A percentile compares a stretch with the other conserved stretches of the same genome.
Evolutionary conservation across 2,329 filamentous ascomycete genomes (phyloP).

Genomic region (Madurella mycetomatis): DNA sequence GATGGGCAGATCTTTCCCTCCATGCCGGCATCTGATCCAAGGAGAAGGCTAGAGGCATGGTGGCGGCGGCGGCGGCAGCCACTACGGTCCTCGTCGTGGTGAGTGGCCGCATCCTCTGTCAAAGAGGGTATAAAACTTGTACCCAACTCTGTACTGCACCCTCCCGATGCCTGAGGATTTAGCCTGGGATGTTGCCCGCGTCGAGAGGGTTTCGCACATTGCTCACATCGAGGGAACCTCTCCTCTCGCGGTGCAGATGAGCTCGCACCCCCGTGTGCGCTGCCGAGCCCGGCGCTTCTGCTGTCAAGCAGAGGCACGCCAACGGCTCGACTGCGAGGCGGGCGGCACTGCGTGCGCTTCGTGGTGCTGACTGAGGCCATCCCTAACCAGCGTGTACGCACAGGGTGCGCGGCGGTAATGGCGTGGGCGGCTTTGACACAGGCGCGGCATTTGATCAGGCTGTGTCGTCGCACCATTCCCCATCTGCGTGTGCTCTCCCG

Average conservation of each 20-base stretch:
- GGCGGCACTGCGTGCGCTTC: conserved; percentile 12
- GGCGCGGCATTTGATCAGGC: conserved; percentile 24
- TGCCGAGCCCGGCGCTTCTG: conserved; percentile 4
- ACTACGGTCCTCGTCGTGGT: conserved; percentile 7
- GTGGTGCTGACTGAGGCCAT: not conserved
- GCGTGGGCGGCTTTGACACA: conserved; percentile 9
- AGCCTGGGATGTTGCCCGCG: conserved; percentile 17
- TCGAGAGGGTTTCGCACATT: conserved; percentile 13
- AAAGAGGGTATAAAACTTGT: conserved; percentile 10
- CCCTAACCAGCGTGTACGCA: not conserved
- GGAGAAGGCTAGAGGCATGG: conserved; percentile 5
- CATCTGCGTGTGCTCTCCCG: conserved; percentile 14
- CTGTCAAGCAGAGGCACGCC: conserved; percentile 12
- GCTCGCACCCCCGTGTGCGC: conserved; percentile 1
- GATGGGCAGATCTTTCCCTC: conserved; percentile 27
- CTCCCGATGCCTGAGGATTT: conserved; percentile 15
- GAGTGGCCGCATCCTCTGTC: conserved; percentile 10
- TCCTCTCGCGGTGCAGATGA: not conserved
- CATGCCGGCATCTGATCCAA: conserved; percentile 24
- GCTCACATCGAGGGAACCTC: conserved; percentile 2
- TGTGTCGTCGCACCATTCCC: conserved; percentile 17
- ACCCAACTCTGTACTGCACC: conserved; percentile 8
- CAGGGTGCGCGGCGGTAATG: not conserved
- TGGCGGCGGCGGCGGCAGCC: conserved; percentile 6
- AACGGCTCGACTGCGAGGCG: conserved; percentile 6